Base-by-base conservation (phyloP, 441 rosid genomes). In the Isatis lusitanica region DNA sequence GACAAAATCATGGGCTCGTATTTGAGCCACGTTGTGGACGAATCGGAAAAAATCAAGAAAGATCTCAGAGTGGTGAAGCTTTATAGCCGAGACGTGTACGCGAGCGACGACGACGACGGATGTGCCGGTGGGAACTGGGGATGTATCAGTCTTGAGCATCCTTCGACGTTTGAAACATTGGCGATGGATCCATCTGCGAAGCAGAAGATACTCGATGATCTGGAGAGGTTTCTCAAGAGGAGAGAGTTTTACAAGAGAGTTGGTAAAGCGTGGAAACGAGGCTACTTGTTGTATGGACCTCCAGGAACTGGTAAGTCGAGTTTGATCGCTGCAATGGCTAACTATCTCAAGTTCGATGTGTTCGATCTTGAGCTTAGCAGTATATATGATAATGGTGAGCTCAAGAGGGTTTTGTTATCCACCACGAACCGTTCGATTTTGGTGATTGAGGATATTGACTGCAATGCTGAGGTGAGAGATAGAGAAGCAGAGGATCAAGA, bases 251-350 rank as follows among this genome's bases (percentile, higher is more conserved):
- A 85, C 24, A 87, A 73, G 64, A 84, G 77, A 74, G 82, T 85
- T 47, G 92, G 92, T 9, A 87, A 84, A 68, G 85, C 80, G 2
- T 85, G 89, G 89, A 87, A 87, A 47, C 70, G 87, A 11, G 92
- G 92, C 11, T 85, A 85, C 58, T 80, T 85, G 44, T 36, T 87
- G 50, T 80, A 79, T 52, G 92, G 88, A 24, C 90, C 92, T 2
- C 90, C 90, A 0, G 87, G 92, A 33, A 85, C 90, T 1, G 90
- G 90, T 33, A 85, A 85, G 73, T 85, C 90, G 0, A 87, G 90
- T 11, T 69, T 85, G 80, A 85, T 87, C 50, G 90, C 92, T 10
- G 90, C 88, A 8, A 84, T 85, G 84, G 87, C 92, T 17, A 85
- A 85, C 68, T 79, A 84, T 30, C 28, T 87, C 0, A 83, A 85